These are phyloP conservation scores for Yarrowia yakushimensis DNA, from an alignment of 805 yeast genomes.

Conservation along the genomic window DNA sequence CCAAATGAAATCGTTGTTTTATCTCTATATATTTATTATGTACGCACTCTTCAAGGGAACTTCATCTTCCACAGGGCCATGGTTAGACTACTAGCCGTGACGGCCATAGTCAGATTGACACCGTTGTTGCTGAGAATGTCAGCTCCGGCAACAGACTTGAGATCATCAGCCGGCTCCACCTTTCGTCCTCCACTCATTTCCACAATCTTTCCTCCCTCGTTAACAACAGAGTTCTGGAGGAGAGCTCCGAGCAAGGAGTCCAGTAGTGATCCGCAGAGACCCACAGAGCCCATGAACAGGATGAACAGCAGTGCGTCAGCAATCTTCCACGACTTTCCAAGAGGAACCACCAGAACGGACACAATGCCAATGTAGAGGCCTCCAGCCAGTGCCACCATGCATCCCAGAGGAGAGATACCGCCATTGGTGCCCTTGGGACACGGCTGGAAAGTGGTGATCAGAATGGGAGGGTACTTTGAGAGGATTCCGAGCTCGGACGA, in stretches of 20 bases:
- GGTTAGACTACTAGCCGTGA: slow-evolving; percentile 34
- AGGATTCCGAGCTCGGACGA: slow-evolving; percentile 48
- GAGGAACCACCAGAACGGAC: slow-evolving; percentile 34
- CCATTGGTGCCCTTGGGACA: slow-evolving; percentile 51
- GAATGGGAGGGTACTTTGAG: slow-evolving; percentile 40
- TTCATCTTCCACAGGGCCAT: slow-evolving; percentile 33
- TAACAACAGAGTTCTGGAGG: slow-evolving; percentile 41
- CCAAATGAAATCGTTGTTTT: neutral
- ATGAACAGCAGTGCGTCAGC: slow-evolving; percentile 30
- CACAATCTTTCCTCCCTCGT: slow-evolving; percentile 39
- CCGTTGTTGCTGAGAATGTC: slow-evolving; percentile 42
- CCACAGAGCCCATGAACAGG: slow-evolving; percentile 37
- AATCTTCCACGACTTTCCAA: slow-evolving; percentile 28
- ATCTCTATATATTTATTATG: neutral
- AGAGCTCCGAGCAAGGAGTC: slow-evolving; percentile 47
- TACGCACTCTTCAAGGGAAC: neutral
- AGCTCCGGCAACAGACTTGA: slow-evolving; percentile 38
- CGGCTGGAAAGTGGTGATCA: slow-evolving; percentile 42
- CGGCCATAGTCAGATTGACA: slow-evolving; percentile 42
- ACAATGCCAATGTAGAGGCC: slow-evolving; percentile 39
- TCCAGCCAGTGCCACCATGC: slow-evolving; percentile 41
- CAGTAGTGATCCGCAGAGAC: slow-evolving; percentile 41
- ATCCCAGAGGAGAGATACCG: slow-evolving; percentile 42
- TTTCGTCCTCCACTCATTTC: slow-evolving; percentile 36
- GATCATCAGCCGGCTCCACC: slow-evolving; percentile 27